Percentiles rank a stretch among this genome's conserved stretches.
These are phyloP conservation scores for Ophiostoma perfectum DNA, from an alignment of 2,329 filamentous ascomycete species.

Conservation along the genomic window DNA sequence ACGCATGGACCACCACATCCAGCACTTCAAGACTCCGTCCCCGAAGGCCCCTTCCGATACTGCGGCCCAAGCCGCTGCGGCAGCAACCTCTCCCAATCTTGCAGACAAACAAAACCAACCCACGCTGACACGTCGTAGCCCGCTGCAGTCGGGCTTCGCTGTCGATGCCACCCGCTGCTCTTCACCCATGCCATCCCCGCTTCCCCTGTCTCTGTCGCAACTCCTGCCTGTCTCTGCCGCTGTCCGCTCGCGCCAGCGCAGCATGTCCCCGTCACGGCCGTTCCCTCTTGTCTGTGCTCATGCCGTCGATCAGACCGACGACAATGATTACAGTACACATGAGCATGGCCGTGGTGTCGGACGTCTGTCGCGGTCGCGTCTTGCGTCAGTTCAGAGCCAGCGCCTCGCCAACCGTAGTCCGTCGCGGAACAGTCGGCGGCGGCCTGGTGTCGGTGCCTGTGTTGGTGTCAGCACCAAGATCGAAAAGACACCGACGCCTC, in stretches of 20 bases:
- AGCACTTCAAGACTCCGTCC: background rate
- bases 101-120: background rate
- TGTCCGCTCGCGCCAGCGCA: conserved; percentile 31
- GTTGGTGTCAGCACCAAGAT: conserved; percentile 12
- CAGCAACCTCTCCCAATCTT: background rate
- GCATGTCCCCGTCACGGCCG: conserved; percentile 30
- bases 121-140: conserved; percentile 11
- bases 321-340: background rate
- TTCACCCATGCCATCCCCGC: conserved; percentile 3
- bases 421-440: conserved; percentile 24
- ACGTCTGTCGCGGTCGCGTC: background rate
- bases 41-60: conserved; percentile 2
- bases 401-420: background rate
- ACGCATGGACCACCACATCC: conserved; percentile 8
- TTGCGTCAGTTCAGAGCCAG: background rate
- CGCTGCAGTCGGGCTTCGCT: conserved; percentile 21
- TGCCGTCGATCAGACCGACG: background rate
- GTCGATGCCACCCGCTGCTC: conserved; percentile 5
- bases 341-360: background rate
- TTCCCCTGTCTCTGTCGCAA: background rate
- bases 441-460: conserved; percentile 31
- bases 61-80: background rate
- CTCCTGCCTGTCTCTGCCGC: background rate
- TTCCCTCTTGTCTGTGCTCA: conserved; percentile 31
- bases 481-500: conserved; percentile 9